Evolutionary conservation across 1,284 basidiomycete species (phyloP), one percentile per base, ranked within the genome.

Genomic region (Ceratobasidium sp.): DNA sequence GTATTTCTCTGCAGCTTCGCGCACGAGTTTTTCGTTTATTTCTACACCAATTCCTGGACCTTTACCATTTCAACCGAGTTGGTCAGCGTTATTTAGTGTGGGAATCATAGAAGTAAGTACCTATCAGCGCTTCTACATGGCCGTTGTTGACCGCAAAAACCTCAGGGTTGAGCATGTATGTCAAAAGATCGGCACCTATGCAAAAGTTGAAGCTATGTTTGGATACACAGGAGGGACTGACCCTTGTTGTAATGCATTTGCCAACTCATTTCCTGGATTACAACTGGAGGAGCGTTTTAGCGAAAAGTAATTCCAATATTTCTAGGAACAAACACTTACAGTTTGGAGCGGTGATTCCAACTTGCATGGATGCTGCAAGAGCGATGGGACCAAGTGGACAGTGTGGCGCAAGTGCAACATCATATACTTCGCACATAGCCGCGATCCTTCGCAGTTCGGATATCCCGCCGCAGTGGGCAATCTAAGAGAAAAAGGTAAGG

Each of bases 211-310:
- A 11, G 9, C 25, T 40, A 75, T 44, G 22, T 34, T 37, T 32
- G 25, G 22, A 19, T 13, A 46, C 15, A 19, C n/a, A 34, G 19
- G 25, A 9, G 62, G 49, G 25, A 75, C 67, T 32, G n/a, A 62
- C 89, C 88, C 79, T 88, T 83, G 82, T 93, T 93, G 84, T 93
- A 93, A 83, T 94, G 91, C 80, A 93, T 92, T 86, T 90, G 86
- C 86, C 88, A 88, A 78, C 88, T 90, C 89, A 91, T 90, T 82
- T 91, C 90, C 80, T 91, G 90, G 46, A 91, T 90, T 54, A 89
- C 85, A 80, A 90, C 88, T 89, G 75, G 2, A 29, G 51, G 65
- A 25, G 82, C 83, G 19, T 32, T 66, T 17, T 40, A 51, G 32
- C 46, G 29, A 7, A 40, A 25, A 51, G 49, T 15, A 34, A 57